phyloP scores from a whole-genome alignment of 2,329 filamentous ascomycete genomes.

The Penicillium sp. region DNA sequence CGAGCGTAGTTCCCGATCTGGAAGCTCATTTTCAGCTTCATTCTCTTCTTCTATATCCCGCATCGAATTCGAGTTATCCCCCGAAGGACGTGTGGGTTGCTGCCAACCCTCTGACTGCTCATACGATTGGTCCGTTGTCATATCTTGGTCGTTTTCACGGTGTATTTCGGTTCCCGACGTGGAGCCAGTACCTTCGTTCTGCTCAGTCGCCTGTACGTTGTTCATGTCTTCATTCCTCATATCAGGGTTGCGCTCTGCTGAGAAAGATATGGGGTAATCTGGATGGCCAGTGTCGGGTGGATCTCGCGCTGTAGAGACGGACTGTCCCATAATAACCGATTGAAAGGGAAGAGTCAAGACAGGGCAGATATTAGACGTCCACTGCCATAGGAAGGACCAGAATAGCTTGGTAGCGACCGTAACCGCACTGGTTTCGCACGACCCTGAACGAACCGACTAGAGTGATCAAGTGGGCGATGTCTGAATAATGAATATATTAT shows the following conservation, averaged over 20 bases:
- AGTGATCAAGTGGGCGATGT: neutral
- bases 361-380: constrained; percentile 24
- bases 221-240: constrained; percentile 39
- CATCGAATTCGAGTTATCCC: constrained; percentile 22
- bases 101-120: constrained; percentile 19
- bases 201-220: constrained; percentile 27
- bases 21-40: constrained; percentile 31
- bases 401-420: constrained; percentile 12
- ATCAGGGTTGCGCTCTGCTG: constrained; percentile 19
- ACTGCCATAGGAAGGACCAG: constrained; percentile 29
- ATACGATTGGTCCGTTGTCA: constrained; percentile 8
- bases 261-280: constrained; percentile 21
- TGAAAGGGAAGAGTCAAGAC: constrained; percentile 15
- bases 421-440: neutral
- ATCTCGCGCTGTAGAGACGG: constrained; percentile 42
- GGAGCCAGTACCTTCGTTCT: constrained; percentile 22
- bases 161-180: constrained; percentile 18
- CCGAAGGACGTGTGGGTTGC: constrained; percentile 12
- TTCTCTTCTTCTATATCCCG: constrained; percentile 39
- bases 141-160: constrained; percentile 14
- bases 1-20: constrained; percentile 31
- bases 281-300: constrained; percentile 27
- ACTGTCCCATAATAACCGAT: constrained; percentile 44
- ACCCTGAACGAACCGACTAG: neutral
- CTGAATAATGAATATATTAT: neutral